phyloP scores from a whole-genome alignment of 2,329 filamentous ascomycete genomes.

The Fusarium euwallaceae region DNA sequence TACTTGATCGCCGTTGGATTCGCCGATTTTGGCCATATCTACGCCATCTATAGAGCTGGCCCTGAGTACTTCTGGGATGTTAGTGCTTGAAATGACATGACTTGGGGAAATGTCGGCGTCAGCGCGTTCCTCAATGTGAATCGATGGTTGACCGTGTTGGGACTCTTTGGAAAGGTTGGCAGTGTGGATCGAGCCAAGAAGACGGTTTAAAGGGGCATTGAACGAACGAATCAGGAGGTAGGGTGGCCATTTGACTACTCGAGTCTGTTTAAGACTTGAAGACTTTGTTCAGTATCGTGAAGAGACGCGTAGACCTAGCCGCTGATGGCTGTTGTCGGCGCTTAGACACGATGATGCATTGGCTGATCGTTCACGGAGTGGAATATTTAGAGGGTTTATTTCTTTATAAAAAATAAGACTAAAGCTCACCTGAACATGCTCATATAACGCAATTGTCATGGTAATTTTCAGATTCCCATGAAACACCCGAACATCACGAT shows the following conservation, averaged over 20 bases:
- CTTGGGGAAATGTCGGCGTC: slow-evolving; percentile 9
- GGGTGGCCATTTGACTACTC: neutral
- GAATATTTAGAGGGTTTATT: neutral
- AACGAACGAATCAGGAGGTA: neutral
- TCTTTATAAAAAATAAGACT: neutral
- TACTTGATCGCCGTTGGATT: neutral
- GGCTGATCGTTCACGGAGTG: neutral
- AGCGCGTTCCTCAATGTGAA: slow-evolving; percentile 17
- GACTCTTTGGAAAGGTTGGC: slow-evolving; percentile 3
- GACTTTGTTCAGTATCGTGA: neutral
- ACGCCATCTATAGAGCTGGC: neutral
- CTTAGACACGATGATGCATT: neutral
- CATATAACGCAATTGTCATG: neutral
- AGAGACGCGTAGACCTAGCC: neutral
- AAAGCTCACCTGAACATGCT: neutral
- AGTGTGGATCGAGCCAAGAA: neutral
- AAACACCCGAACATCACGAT: neutral
- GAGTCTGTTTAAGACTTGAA: neutral
- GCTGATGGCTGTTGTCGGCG: neutral
- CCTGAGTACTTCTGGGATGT: slow-evolving; percentile 12
- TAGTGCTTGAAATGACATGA: slow-evolving; percentile 12
- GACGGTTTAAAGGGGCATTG: neutral
- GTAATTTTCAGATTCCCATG: neutral
- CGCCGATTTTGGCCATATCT: slow-evolving; percentile 3
- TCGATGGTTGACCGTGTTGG: slow-evolving; percentile 12